These are phyloP conservation scores for Aspergillus heteromorphus DNA, from an alignment of 495 filamentous ascomycete species.

Conservation along the genomic window DNA sequence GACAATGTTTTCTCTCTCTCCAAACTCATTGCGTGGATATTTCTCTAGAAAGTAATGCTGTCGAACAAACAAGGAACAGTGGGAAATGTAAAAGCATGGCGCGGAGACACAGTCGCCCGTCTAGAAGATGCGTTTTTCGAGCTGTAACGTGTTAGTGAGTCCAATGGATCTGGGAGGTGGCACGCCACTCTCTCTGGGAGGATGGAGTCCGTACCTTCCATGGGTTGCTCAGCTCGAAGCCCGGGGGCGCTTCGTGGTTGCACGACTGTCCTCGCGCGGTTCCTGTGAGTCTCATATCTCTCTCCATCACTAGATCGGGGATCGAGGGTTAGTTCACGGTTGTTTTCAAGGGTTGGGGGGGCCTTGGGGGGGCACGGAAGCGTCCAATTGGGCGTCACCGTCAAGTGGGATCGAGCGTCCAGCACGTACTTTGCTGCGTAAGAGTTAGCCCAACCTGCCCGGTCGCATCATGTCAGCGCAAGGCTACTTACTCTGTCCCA, in stretches of 20 bases:
- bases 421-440: conserved; percentile 67
- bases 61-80: conserved; percentile 8
- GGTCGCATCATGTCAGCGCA: conserved; percentile 26
- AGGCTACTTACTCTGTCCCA: conserved; percentile 79
- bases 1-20: conserved; percentile 10
- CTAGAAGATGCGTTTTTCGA: conserved; percentile 42
- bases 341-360: neutral
- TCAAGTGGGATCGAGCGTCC: neutral
- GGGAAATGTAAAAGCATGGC: conserved; percentile 8
- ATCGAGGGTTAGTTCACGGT: conserved; percentile 11
- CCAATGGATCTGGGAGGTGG: neutral
- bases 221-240: conserved; percentile 91
- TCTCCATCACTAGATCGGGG: conserved; percentile 81
- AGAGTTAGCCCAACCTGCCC: conserved; percentile 36
- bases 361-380: neutral
- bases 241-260: conserved; percentile 68
- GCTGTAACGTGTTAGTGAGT: conserved; percentile 20
- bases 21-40: conserved; percentile 16
- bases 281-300: conserved; percentile 87
- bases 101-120: conserved; percentile 9
- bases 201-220: conserved; percentile 70
- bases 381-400: neutral
- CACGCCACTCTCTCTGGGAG: too few relatives aligned
- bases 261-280: conserved; percentile 79
- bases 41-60: conserved; percentile 13